Evolutionary conservation across 1,139 yeast genomes (phyloP).

Genomic region (Protomyces inundatus): DNA sequence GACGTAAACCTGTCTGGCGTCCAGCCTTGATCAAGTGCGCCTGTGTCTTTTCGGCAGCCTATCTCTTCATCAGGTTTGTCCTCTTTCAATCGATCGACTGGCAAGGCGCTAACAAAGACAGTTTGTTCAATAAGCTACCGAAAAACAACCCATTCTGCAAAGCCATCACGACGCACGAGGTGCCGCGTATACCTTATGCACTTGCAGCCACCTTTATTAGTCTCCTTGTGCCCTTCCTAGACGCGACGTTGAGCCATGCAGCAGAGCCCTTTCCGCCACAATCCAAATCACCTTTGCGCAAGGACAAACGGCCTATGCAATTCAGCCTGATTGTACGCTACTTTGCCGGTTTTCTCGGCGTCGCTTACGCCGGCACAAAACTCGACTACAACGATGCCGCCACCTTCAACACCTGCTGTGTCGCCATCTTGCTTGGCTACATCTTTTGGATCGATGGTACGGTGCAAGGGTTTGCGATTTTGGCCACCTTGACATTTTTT

Average conservation of each 20-base stretch:
- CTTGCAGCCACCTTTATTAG: not conserved
- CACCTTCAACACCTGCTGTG: conserved; percentile 12
- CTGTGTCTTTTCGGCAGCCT: not conserved
- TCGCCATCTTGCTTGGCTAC: conserved; percentile 1
- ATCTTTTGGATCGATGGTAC: not conserved
- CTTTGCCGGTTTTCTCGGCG: conserved; percentile 21
- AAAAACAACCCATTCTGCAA: conserved; percentile 5
- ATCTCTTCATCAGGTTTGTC: conserved; percentile 4
- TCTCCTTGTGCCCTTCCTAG: conserved; percentile 2
- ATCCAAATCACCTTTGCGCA: not conserved
- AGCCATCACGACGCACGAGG: not conserved
- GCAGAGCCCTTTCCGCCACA: not conserved
- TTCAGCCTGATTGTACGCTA: conserved; percentile 6
- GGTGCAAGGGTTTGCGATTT: not conserved
- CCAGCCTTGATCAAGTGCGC: not conserved
- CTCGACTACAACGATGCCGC: conserved; percentile 17
- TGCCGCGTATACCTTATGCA: not conserved
- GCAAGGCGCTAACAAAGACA: not conserved
- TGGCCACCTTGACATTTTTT: not conserved
- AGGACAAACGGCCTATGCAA: not conserved
- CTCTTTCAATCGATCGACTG: no score
- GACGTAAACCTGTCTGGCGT: no score
- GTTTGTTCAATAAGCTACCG: conserved; percentile 16
- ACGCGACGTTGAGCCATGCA: not conserved
- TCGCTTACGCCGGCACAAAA: conserved; percentile 18